These are phyloP conservation scores for Trichophyton schoenleinii DNA, from an alignment of 2,329 filamentous ascomycete genomes.

Conservation along the genomic window DNA sequence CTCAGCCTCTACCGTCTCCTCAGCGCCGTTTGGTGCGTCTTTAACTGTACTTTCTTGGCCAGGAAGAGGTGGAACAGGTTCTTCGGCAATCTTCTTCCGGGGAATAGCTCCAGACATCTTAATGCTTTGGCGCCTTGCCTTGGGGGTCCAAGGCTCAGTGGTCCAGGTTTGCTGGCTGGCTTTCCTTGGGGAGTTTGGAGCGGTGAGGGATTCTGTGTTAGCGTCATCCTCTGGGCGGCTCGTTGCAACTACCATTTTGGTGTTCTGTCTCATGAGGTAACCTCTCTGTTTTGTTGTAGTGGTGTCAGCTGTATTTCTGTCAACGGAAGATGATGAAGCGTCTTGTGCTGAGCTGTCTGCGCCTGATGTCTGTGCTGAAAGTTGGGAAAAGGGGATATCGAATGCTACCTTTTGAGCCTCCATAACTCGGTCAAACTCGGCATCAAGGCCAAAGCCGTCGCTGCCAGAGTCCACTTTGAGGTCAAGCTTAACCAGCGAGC, in stretches of 20 bases:
- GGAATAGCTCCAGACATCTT: constrained; percentile 43
- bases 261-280: constrained; percentile 97
- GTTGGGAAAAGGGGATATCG: constrained; percentile 32
- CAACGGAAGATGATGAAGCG: not conserved
- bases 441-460: constrained; percentile 74
- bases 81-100: constrained; percentile 48
- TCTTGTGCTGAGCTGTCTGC: constrained; percentile 16
- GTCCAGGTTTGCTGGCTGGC: constrained; percentile 83
- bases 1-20: constrained; percentile 48
- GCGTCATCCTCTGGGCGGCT: constrained; percentile 50
- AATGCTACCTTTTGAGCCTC: constrained; percentile 89
- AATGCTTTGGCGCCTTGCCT: constrained; percentile 54
- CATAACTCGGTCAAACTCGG: constrained; percentile 89
- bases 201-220: not conserved
- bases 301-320: constrained; percentile 47
- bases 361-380: constrained; percentile 9
- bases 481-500: constrained; percentile 69
- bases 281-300: constrained; percentile 66
- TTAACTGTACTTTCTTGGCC: constrained; percentile 73
- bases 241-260: constrained; percentile 89
- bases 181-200: constrained; percentile 56
- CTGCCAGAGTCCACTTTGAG: constrained; percentile 58
- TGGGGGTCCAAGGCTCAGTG: constrained; percentile 91
- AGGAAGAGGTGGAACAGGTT: constrained; percentile 68
- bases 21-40: constrained; percentile 51